These are phyloP conservation scores for Fonsecaea pugnacius DNA, from an alignment of 2,329 filamentous ascomycete genomes.

Conservation along the genomic window DNA sequence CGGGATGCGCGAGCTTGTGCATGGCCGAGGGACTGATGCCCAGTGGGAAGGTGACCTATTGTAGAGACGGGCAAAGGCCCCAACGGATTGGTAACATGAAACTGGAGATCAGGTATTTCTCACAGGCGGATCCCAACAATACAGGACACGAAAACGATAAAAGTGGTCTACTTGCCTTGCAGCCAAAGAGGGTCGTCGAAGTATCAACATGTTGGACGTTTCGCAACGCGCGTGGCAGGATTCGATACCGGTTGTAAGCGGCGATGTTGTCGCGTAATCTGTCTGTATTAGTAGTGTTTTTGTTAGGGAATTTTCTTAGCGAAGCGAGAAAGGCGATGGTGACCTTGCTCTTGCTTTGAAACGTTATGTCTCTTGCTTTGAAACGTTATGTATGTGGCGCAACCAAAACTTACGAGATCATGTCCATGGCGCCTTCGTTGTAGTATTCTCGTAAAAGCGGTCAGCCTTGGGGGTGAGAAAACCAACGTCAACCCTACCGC, in stretches of 20 bases:
- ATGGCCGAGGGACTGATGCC: slow-evolving; percentile 60
- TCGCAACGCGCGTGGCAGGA: slow-evolving; percentile 45
- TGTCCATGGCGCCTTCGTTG: slow-evolving; percentile 62
- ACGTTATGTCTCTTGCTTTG: too few relatives aligned
- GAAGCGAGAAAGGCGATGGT: too few relatives aligned
- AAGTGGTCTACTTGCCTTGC: slow-evolving; percentile 32
- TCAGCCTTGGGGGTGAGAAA: slow-evolving; percentile 4
- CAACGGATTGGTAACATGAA: slow-evolving; percentile 37
- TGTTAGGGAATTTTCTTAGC: too few relatives aligned
- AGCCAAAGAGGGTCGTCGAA: slow-evolving; percentile 51
- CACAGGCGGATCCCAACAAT: too few relatives aligned
- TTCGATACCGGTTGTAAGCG: slow-evolving; percentile 57
- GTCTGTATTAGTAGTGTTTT: neutral
- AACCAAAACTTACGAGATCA: slow-evolving; percentile 48
- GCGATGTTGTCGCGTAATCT: slow-evolving; percentile 47
- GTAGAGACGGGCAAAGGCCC: too few relatives aligned
- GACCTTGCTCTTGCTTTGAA: too few relatives aligned
- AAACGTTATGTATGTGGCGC: neutral
- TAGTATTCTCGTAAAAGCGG: slow-evolving; percentile 54
- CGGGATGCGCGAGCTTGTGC: slow-evolving; percentile 57
- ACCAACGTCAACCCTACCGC: neutral
- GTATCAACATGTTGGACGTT: slow-evolving; percentile 46
- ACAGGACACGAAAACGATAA: neutral
- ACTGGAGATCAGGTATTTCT: slow-evolving; percentile 34
- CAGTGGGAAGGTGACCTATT: slow-evolving; percentile 53